phyloP scores from a whole-genome alignment of 805 yeast genomes.

The Myxozyma sirexii region DNA sequence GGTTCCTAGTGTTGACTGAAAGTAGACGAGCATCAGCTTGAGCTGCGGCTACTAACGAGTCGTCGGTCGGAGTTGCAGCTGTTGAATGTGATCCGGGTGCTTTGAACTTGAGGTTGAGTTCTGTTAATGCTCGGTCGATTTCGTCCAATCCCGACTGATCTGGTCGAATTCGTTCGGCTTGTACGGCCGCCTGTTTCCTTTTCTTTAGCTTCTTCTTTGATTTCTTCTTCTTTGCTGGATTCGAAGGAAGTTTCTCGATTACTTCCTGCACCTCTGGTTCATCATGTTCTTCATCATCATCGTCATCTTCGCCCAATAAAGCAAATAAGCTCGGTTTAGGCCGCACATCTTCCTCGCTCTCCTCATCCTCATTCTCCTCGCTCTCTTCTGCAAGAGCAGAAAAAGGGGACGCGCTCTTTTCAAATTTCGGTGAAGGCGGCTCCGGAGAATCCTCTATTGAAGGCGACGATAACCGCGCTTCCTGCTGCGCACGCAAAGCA shows the following conservation, averaged over 20 bases:
- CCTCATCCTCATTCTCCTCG: slow-evolving; percentile 8
- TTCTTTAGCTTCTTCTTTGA: slow-evolving; percentile 27
- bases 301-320: slow-evolving; percentile 18
- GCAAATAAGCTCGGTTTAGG: slow-evolving; percentile 22
- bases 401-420: neutral
- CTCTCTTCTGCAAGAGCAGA: neutral
- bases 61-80: neutral
- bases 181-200: neutral
- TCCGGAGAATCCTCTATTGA: neutral
- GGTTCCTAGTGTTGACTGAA: slow-evolving; percentile 24
- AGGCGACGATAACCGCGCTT: neutral
- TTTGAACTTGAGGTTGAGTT: slow-evolving; percentile 19
- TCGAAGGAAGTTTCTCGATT: neutral
- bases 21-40: slow-evolving; percentile 22
- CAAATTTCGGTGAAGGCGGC: neutral
- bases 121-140: slow-evolving; percentile 30
- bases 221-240: slow-evolving; percentile 20
- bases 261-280: neutral
- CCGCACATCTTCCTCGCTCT: neutral
- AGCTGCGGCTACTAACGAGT: slow-evolving; percentile 1
- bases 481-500: slow-evolving; percentile 25
- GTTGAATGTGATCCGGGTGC: neutral
- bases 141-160: slow-evolving; percentile 18
- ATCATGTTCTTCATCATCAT: slow-evolving; percentile 10
- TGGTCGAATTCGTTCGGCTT: neutral